These are phyloP conservation scores for Cystobasidiaceae sp. DNA, from an alignment of 1,284 basidiomycete genomes.

Conservation along the genomic window DNA sequence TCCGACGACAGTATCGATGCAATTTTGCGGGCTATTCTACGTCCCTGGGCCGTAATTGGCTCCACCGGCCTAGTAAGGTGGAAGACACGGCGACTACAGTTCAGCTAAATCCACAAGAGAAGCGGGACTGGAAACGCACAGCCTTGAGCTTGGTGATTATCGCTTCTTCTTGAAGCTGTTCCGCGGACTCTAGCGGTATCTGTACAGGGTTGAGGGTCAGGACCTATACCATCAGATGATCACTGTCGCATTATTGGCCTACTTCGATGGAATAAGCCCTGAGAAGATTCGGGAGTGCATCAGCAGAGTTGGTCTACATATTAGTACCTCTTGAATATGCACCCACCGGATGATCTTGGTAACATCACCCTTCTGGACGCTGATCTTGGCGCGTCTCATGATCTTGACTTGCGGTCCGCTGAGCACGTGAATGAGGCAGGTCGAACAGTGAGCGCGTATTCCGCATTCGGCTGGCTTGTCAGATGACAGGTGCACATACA, in stretches of 20 bases:
- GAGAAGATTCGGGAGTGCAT: neutral
- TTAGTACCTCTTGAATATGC: neutral
- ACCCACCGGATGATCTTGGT: conserved; percentile 22
- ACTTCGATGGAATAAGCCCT: conserved; percentile 30
- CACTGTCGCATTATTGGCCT: neutral
- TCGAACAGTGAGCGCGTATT: too few relatives aligned
- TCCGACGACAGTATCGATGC: too few relatives aligned
- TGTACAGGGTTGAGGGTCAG: neutral
- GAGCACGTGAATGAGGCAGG: neutral
- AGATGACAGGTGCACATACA: neutral
- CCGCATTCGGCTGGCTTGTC: neutral
- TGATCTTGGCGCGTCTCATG: conserved; percentile 26
- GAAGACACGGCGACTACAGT: neutral
- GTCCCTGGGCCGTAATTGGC: conserved; percentile 27
- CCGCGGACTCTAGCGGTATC: conserved; percentile 20
- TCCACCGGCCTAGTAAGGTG: conserved; percentile 12
- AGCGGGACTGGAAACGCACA: neutral
- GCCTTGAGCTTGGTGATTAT: conserved; percentile 11
- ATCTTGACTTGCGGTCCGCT: conserved; percentile 31
- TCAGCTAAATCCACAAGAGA: neutral
- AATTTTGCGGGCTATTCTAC: neutral
- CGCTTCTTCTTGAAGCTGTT: conserved; percentile 18
- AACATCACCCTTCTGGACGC: conserved; percentile 27
- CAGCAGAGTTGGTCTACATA: neutral
- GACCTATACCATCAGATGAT: neutral